Base-by-base conservation (phyloP, 768 basidiomycete genomes). In the Psilocybe cyanescens region DNA sequence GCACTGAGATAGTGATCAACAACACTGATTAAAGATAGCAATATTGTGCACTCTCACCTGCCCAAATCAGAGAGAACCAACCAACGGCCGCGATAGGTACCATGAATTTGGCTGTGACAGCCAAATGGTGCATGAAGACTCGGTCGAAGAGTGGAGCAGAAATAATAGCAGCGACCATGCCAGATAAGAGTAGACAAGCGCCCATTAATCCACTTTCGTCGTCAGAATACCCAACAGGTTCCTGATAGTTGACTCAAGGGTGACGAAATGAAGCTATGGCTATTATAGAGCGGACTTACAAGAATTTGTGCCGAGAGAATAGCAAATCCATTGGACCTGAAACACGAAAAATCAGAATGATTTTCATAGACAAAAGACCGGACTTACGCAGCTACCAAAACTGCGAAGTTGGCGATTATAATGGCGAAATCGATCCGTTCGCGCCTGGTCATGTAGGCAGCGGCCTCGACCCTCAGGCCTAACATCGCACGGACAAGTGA, bases 61-160 rank as follows among this genome's bases (percentile, higher is more conserved):
- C 91, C 93, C 92, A 95, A 33, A 95, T 88, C 16, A 94, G 75
- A 4, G 86, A 84, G 12, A 94, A 71, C 91, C 92, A 94, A 24
- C 80, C 79, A 1, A 67, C 78, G 14, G 81, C 87, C 4, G 90
- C 76, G 47, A 88, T 69, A 1, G 92, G 92, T 14, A 87, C 80
- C 8, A 91, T 68, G 0, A 85, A 60, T 58, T 89, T 91, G 57
- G 81, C 66, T 2, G 87, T 84, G 9, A 84, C 63, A 0, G 86
- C 90, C 41, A 93, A 79, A 61, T 85, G 85, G 64, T 88, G 83
- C 8, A 90, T 94, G 62, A 95, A 85, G n/a, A 93, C 85, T 17
- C 92, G 86, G 68, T 94, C 93, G 68, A 93, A 89, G 3, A 94
- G 72, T 0, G 93, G 94, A 0, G 92, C 86, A 0, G 88, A 83